Evolutionary conservation across 768 basidiomycete species (phyloP).

Genomic region (Phylloporus sp.): DNA sequence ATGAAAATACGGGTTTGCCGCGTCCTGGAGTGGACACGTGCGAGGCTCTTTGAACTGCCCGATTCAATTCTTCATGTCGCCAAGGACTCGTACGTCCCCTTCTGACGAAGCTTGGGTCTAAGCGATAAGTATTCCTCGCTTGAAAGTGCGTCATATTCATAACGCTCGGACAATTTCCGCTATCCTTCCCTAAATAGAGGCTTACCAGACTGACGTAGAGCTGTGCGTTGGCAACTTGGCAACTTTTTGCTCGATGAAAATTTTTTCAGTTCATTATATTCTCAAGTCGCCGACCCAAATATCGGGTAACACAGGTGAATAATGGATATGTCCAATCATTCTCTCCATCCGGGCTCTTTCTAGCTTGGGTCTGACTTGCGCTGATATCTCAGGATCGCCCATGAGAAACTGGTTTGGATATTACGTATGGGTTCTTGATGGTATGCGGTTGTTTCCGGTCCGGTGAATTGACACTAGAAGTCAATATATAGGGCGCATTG

Average conservation of each 20-base stretch:
- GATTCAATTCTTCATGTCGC: not conserved
- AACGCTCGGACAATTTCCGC: not conserved
- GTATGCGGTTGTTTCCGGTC: conserved; percentile 4
- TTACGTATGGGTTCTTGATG: conserved; percentile 2
- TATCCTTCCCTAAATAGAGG: not conserved
- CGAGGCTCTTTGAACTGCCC: not conserved
- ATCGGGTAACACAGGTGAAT: no score
- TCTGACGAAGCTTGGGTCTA: not conserved
- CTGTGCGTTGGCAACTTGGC: no score
- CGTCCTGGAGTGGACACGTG: not conserved
- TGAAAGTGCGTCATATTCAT: not conserved
- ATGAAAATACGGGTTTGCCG: not conserved
- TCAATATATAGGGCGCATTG: not conserved
- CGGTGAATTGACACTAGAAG: not conserved
- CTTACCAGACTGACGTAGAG: not conserved
- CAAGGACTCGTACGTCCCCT: not conserved
- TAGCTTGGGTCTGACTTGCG: not conserved
- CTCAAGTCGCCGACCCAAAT: no score
- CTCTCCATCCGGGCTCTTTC: not conserved
- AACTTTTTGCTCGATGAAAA: no score
- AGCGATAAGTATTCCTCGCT: not conserved
- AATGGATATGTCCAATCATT: not conserved
- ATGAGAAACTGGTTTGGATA: not conserved
- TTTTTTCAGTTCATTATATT: no score
- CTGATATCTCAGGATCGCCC: not conserved